These are phyloP conservation scores for Dimocarpus longan DNA, from an alignment of 345 rosid species.

Conservation along the genomic window DNA sequence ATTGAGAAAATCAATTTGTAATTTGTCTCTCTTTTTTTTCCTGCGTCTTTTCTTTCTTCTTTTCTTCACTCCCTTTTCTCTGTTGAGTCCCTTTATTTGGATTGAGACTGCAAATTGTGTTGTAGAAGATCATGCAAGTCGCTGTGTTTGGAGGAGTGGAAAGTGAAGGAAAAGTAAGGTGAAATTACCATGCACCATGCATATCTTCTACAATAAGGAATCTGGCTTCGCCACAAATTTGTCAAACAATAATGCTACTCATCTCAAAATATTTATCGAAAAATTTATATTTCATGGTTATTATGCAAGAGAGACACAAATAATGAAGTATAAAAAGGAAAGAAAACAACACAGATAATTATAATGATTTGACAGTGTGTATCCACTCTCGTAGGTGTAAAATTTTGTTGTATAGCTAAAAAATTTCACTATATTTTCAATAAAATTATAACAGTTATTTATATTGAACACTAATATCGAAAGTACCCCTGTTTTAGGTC, in stretches of 20 bases:
- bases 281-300: too few species aligned
- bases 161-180: slow-evolving; percentile 1
- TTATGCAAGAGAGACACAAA: too few species aligned
- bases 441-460: too few species aligned
- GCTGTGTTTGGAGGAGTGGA: slow-evolving; percentile 25
- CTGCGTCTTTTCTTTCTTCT: slow-evolving; percentile 18
- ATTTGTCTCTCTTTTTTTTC: slow-evolving; percentile 37
- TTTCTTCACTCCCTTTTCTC: slow-evolving; percentile 14
- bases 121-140: slow-evolving; percentile 28
- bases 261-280: neutral
- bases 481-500: too few species aligned
- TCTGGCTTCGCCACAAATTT: slow-evolving; percentile 16
- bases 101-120: slow-evolving; percentile 35
- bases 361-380: too few species aligned
- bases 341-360: too few species aligned
- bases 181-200: neutral
- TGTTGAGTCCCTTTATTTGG: slow-evolving; percentile 15
- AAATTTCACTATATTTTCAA: too few species aligned
- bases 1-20: slow-evolving; percentile 23
- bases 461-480: too few species aligned
- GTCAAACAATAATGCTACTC: neutral
- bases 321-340: too few species aligned
- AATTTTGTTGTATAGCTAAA: too few species aligned
- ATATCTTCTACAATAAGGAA: slow-evolving; percentile 36
- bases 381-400: too few species aligned